Conservation (phyloP, 2,329 filamentous ascomycete genomes). For the Cladosporium colombiae region DNA sequence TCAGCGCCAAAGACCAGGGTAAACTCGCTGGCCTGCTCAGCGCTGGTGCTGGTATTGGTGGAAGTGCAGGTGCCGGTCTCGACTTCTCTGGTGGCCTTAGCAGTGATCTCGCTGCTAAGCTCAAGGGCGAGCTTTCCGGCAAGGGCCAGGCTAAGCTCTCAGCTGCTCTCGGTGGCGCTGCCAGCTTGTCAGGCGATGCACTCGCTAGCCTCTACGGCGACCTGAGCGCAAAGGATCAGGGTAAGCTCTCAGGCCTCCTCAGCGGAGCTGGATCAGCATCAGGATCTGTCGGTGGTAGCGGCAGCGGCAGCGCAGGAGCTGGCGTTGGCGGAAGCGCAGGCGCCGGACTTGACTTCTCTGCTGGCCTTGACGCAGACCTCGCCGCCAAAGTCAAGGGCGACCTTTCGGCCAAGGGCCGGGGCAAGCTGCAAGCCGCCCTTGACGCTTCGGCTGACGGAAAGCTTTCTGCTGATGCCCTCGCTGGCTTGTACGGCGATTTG, state of each 20-base stretch:
- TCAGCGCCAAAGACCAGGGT: not conserved
- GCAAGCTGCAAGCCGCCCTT: not conserved
- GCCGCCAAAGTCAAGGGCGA: conserved; percentile 2
- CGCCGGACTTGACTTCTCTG: not conserved
- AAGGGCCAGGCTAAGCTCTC: conserved; percentile 9
- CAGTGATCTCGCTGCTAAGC: not conserved
- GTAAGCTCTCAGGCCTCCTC: not conserved
- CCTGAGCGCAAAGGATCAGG: not conserved
- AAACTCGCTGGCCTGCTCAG: not conserved
- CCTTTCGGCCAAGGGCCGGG: conserved; percentile 9
- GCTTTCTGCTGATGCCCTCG: not conserved
- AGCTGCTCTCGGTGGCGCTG: conserved; percentile 1
- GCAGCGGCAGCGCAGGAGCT: not conserved
- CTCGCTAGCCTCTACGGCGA: conserved; percentile 6
- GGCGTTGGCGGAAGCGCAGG: not conserved
- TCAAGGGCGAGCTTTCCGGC: conserved; percentile 4
- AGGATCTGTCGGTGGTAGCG: too few relatives aligned
- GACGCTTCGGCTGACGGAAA: not conserved
- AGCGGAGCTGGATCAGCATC: not conserved
- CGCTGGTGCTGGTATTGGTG: not conserved
- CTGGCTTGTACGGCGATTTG: not conserved
- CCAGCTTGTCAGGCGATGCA: not conserved
- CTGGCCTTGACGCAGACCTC: not conserved
- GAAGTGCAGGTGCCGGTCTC: not conserved
- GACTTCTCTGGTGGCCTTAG: conserved; percentile 7